These are phyloP conservation scores for Alternaria dauci DNA, from an alignment of 2,329 filamentous ascomycete species.

Conservation along the genomic window DNA sequence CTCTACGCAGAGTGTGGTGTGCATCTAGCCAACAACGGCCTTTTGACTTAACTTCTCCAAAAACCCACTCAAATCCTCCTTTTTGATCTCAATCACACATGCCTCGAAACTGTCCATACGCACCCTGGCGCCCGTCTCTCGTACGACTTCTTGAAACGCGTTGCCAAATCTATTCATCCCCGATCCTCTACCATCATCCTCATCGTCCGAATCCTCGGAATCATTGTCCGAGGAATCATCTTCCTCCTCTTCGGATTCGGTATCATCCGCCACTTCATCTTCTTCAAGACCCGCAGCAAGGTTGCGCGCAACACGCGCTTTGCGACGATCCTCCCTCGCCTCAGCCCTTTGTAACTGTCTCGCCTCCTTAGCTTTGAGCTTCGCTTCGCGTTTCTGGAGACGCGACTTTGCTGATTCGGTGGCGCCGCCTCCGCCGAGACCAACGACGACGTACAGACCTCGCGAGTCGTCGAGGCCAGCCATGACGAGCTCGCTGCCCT, in stretches of 20 bases:
- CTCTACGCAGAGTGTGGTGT: too few species aligned
- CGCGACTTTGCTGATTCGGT: conserved; percentile 66
- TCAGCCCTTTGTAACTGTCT: conserved; percentile 63
- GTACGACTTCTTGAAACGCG: conserved; percentile 93
- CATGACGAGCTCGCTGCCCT: conserved; percentile 85
- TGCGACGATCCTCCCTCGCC: conserved; percentile 69
- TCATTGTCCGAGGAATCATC: conserved; percentile 63
- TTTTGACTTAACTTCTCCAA: conserved; percentile 92
- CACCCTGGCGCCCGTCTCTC: conserved; percentile 87
- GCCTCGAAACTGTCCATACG: conserved; percentile 97
- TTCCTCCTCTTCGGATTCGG: conserved; percentile 63
- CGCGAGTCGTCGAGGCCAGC: conserved; percentile 87
- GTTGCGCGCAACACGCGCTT: conserved; percentile 47
- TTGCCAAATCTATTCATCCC: conserved; percentile 90
- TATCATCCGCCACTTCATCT: conserved; percentile 61
- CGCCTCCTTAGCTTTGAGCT: conserved; percentile 63
- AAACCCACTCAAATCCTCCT: conserved; percentile 91
- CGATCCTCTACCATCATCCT: conserved; percentile 71
- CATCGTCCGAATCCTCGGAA: conserved; percentile 51
- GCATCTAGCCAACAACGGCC: conserved; percentile 69
- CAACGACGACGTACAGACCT: conserved; percentile 90
- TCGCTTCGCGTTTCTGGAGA: conserved; percentile 72
- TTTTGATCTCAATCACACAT: conserved; percentile 96
- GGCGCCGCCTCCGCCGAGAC: conserved; percentile 85
- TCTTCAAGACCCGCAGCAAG: conserved; percentile 68